Base-by-base conservation (phyloP, 2,329 filamentous ascomycete genomes). In the Seiridium cupressi region DNA sequence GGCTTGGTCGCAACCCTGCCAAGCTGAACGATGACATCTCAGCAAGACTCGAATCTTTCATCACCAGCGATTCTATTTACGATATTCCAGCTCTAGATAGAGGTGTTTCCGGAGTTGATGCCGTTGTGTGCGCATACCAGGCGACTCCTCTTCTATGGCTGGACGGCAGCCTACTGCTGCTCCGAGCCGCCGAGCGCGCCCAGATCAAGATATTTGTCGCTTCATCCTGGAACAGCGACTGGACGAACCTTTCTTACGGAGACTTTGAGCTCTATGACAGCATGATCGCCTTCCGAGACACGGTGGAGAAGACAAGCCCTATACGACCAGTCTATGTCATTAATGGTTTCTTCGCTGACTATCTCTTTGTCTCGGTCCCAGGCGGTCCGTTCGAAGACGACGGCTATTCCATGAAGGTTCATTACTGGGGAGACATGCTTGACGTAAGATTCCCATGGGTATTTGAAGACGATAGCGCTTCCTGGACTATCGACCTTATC, bases 111-210 rank as follows among this genome's bases (percentile, higher is more conserved):
- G 48, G 48, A 1, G 48, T 51, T 10, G 48, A 51, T 31, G 48
- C 48, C 1, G 48, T 51, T 2, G 13, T 51, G 7, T 32, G 34
- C 34, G 18, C 26, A 1, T 51, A 2, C 66, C 69, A 6, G 67
- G 70, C 34, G 66, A 60, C 11, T 11, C 53, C 61, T 11, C 59
- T 62, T 32, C 40, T 68, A 5, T 51, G 53, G 13, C 56, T 75
- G 5, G 73, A 74, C 11, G 70, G 64, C 4, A 66, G 73, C n/a
- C 62, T 75, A 2, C 55, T 72, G 6, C 70, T 75, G 1, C 62
- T 75, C 2, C 63, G 71, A 9, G 73, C 73, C 7, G 71, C 70
- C 8, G 73, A 75, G 61, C 63, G 70, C 6, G 73, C 73, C 3
- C 64, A 65, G 1, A 60, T 75, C 56, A 69, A 64, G 54, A 58